phyloP scores from a whole-genome alignment of 208 protist species.

The Wallacemonas collosoma region DNA sequence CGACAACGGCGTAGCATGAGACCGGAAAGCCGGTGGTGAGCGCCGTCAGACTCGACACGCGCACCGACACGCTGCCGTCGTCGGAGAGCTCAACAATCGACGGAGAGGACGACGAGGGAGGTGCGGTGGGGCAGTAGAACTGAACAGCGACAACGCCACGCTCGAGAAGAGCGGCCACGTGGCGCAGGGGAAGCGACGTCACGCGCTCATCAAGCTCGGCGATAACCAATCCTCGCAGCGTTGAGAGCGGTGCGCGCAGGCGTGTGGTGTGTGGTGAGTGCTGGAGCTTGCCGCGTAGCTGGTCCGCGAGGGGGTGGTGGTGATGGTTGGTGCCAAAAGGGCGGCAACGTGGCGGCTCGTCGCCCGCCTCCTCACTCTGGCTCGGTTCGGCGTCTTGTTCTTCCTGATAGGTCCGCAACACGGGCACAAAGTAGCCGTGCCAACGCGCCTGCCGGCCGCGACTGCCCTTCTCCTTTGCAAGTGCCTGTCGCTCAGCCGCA shows the following conservation, averaged over 20 bases:
- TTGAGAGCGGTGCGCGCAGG: conserved; percentile 25
- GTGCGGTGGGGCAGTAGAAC: conserved; percentile 17
- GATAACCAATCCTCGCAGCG: conserved; percentile 32
- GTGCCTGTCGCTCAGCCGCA: conserved; percentile 8
- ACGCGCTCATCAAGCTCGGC: conserved; percentile 26
- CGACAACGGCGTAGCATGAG: conserved; percentile 77
- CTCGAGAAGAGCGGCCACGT: conserved; percentile 67
- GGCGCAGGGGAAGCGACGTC: conserved; percentile 23
- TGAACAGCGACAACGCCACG: conserved; percentile 76
- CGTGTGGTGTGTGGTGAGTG: conserved; percentile 24
- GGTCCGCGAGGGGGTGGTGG: too few relatives aligned
- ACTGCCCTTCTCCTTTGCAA: conserved; percentile 48
- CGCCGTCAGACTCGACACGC: conserved; percentile 43
- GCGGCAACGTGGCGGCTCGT: background rate
- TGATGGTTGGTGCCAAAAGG: background rate
- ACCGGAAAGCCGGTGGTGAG: conserved; percentile 60
- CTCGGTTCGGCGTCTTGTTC: conserved; percentile 2
- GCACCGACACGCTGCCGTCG: conserved; percentile 3
- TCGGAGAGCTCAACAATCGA: background rate
- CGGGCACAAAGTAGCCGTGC: conserved; percentile 57
- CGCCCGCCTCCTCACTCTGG: background rate
- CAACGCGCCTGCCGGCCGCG: conserved; percentile 54
- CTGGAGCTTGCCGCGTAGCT: too few relatives aligned
- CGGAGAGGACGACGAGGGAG: background rate
- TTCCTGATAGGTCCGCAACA: conserved; percentile 51